Evolutionary conservation across 257 asterid genomes (phyloP).

Genomic region (Ajuga chamaepitys): DNA sequence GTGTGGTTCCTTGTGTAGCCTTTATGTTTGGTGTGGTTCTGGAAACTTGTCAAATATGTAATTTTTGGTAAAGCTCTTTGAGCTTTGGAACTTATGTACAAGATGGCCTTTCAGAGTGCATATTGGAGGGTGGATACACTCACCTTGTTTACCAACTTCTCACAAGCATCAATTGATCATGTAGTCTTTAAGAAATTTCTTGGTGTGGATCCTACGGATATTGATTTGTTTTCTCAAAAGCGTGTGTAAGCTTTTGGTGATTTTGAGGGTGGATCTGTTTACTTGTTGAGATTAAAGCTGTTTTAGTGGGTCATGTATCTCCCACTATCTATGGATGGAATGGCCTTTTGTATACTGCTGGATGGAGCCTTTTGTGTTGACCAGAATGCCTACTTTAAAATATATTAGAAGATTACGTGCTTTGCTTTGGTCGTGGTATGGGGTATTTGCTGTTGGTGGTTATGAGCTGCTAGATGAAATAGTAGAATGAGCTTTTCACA

Average conservation of each 20-base stretch:
- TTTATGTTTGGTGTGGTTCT: background rate
- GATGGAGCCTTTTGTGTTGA: slow-evolving; percentile 13
- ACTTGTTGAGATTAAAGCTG: slow-evolving; percentile 5
- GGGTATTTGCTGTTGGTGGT: slow-evolving; percentile 17
- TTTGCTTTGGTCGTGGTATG: slow-evolving; percentile 15
- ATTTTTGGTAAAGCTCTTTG: background rate
- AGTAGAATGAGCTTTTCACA: slow-evolving; percentile 6
- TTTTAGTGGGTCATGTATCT: slow-evolving; percentile 1
- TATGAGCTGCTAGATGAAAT: slow-evolving; percentile 13
- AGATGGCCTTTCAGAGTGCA: slow-evolving; percentile 2
- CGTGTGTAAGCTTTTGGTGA: slow-evolving; percentile 12
- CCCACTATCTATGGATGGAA: slow-evolving; percentile 5
- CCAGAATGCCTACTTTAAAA: slow-evolving; percentile 8
- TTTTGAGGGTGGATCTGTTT: slow-evolving; percentile 2
- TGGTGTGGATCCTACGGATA: slow-evolving; percentile 4
- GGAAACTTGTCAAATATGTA: background rate
- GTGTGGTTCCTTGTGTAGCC: slow-evolving; percentile 1
- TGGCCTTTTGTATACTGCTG: background rate
- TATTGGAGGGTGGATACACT: slow-evolving; percentile 10
- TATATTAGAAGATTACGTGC: background rate
- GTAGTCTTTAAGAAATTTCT: background rate
- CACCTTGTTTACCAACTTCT: slow-evolving; percentile 6
- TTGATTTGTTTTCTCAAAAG: slow-evolving; percentile 4
- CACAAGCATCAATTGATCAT: slow-evolving; percentile 15
- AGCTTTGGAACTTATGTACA: background rate